Percentiles rank a stretch among this genome's conserved stretches.
Conservation (phyloP, 139 green algal genomes). For the Ettlia oleoabundans region DNA sequence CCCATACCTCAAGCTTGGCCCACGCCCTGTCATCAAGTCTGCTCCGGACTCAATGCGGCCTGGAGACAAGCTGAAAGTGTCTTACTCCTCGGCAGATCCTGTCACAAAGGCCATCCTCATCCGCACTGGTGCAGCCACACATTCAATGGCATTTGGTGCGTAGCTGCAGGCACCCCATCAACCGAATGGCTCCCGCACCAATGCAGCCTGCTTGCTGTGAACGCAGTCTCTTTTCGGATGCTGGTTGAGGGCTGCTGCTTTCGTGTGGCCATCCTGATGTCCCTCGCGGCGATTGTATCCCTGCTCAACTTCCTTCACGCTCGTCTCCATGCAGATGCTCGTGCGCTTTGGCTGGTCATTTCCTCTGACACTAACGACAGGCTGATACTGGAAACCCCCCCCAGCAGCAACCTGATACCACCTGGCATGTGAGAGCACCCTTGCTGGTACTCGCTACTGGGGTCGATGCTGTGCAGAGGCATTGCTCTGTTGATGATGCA, state of each 20-base stretch:
- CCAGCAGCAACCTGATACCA: not conserved
- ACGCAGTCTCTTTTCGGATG: too few species aligned
- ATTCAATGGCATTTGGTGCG: conserved; percentile 26
- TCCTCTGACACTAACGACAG: not conserved
- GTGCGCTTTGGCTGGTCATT: not conserved
- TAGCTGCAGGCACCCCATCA: too few species aligned
- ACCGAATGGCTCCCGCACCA: too few species aligned
- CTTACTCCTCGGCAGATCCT: conserved; percentile 3
- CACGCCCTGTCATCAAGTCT: not conserved
- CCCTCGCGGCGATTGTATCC: too few species aligned
- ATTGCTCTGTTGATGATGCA: too few species aligned
- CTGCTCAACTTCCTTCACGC: too few species aligned
- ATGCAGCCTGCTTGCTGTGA: too few species aligned
- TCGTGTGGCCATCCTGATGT: too few species aligned
- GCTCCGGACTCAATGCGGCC: not conserved
- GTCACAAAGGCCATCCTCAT: not conserved
- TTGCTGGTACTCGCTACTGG: too few species aligned
- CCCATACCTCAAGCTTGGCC: conserved; percentile 12
- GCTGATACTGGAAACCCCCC: not conserved
- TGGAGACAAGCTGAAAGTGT: not conserved
- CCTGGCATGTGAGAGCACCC: not conserved
- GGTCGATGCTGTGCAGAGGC: too few species aligned
- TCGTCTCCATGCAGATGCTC: conserved; percentile 12
- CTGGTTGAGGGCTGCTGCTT: too few species aligned
- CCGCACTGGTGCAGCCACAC: conserved; percentile 8